Percentiles rank a stretch among this genome's conserved stretches.
phyloP scores from a whole-genome alignment of 108 stramenopile species.

The Asterionellopsis glacialis region DNA sequence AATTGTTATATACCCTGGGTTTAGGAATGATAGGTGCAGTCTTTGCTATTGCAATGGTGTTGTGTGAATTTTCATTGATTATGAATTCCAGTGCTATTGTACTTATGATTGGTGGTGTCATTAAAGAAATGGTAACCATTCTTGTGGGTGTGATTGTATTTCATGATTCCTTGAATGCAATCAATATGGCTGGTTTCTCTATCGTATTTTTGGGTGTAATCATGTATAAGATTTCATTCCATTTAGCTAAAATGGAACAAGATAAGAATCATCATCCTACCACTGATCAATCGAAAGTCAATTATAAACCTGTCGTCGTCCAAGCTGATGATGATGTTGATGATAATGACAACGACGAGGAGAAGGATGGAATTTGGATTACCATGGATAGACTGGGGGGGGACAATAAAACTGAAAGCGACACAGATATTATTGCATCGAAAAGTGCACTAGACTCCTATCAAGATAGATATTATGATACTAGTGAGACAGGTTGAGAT shows the following conservation, averaged over 20 bases:
- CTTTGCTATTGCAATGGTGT: slow-evolving; percentile 79
- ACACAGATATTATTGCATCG: too few relatives aligned
- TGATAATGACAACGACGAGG: background rate
- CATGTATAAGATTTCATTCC: slow-evolving; percentile 72
- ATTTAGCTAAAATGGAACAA: slow-evolving; percentile 38
- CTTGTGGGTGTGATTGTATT: slow-evolving; percentile 41
- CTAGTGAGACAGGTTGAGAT: too few relatives aligned
- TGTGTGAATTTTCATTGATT: slow-evolving; percentile 88
- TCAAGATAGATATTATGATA: too few relatives aligned
- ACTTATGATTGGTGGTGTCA: slow-evolving; percentile 89
- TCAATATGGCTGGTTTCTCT: slow-evolving; percentile 21
- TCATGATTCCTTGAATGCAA: slow-evolving; percentile 5
- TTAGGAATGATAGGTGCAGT: slow-evolving; percentile 64
- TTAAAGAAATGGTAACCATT: slow-evolving; percentile 86
- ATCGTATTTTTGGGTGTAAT: slow-evolving; percentile 77
- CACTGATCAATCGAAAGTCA: background rate
- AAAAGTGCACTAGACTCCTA: too few relatives aligned
- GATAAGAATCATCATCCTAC: background rate
- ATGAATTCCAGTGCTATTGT: slow-evolving; percentile 76
- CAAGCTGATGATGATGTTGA: background rate
- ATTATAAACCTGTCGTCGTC: background rate
- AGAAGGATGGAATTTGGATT: background rate
- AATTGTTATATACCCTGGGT: slow-evolving; percentile 24
- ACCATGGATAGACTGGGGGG: too few relatives aligned
- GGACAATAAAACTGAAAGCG: too few relatives aligned